Evolutionary conservation across 208 protist species (phyloP), one percentile per base, ranked within the genome.

Genomic region (Trypanosoma avium): DNA sequence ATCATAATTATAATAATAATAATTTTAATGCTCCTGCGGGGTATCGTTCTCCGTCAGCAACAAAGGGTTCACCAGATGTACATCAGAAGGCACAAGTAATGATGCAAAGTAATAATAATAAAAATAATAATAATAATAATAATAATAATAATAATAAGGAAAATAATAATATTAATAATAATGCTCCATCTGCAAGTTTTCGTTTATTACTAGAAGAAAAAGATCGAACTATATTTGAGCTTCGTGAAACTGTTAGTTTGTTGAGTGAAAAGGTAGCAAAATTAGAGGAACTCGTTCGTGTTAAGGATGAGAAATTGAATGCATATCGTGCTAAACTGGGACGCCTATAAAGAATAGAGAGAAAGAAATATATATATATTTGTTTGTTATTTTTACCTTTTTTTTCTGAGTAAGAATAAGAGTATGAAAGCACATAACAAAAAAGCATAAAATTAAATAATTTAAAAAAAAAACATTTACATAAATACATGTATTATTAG

Each of bases 241-340:
- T 97, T 42, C 79, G 81, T 22, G 92, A 97, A 65, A 96, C 92
- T 12, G 85, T 96, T 13, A 74, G 79, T 40, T 89, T 97, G 67
- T 73, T 98, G 10, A 92, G 89, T 29, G 77, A 93, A 38, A 97
- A 98, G 78, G 86, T 98, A 36, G 68, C 84, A 27, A 99, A 98
- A 75, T 60, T 99, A 24, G 97, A 99, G 73, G 91, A 99, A 76
- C 82, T 99, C 19, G 67, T 98, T 13, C 75, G 85, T 17, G 76
- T 99, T 17, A 99, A 99, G 78, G 97, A 99, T 66, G 82, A 87
- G 29, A 98, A 98, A 66, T 88, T 99, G 38, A 68, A 63, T 30
- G 79, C 82, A 42, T 94, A 93, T 62, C 78, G 88, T 45, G 57
- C 73, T 10, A 88, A 84, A 45, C 86, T 90, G 50, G 84, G 87